Evolutionary conservation across 768 basidiomycete species (phyloP), one percentile per base, ranked within the genome.

Genomic region (Coprinopsis marcescibilis): DNA sequence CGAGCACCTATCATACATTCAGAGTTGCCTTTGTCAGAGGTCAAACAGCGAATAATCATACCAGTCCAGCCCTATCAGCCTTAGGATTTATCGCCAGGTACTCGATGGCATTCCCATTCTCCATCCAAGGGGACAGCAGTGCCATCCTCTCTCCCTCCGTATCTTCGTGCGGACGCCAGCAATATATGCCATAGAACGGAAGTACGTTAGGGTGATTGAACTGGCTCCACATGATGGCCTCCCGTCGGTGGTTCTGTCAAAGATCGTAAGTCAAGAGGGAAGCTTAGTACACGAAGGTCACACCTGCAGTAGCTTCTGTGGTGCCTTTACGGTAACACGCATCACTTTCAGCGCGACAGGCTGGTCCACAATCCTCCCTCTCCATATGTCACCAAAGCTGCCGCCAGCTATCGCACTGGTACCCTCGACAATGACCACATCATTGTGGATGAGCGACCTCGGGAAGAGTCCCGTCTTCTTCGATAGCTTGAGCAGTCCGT

Each of bases 51-150:
- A 21, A 34, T 6, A 35, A 21, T 10, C 48, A 11, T 27, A 53
- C 52, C 45, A 50, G 24, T 36, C 23, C 36, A 12, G 34, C 24
- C n/a, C 45, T 42, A 15, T 45, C 17, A 15, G 37, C 41, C 12
- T 43, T 14, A 23, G 52, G 48, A 15, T 53, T 38, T 3, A 27
- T 30, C 12, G 43, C 43, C 19, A 53, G 25, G 23, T 47, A 53
- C 15, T 48, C 49, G 15, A 48, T 38, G 14, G 46, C 21, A 13
- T 53, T 53, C 6, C 52, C 52, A 7, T 50, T 44, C n/a, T 53
- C 49, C 44, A 53, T 46, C 52, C 52, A 53, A 6, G 52, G 52
- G 2, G 52, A 53, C 25, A 53, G 44, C 4, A 53, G 37, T 13
- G 44, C 48, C 13, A 50, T 50, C 17, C 52, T 33, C 8, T 24